Percentiles rank a stretch among this genome's conserved stretches.
Conservation (phyloP, 2,329 filamentous ascomycete genomes). For the Botrytis pseudocinerea region DNA sequence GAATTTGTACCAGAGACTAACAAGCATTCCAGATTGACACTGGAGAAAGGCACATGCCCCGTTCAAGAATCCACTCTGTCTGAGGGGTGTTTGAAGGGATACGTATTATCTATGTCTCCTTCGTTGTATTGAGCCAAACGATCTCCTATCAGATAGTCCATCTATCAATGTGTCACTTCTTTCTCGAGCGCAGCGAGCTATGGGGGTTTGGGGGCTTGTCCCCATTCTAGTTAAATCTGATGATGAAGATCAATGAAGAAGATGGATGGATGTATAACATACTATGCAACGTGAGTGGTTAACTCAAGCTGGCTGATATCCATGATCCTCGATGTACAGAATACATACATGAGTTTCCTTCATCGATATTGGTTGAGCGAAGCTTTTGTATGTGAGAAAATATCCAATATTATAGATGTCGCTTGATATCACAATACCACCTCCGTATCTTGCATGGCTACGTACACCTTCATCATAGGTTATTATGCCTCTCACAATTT, state of each 20-base stretch:
- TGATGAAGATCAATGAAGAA: not conserved
- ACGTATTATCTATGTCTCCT: not conserved
- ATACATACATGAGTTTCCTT: not conserved
- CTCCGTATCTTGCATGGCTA: conserved; percentile 3
- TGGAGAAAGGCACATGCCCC: not conserved
- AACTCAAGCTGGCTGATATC: not conserved
- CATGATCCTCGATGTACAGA: not conserved
- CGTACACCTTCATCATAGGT: conserved; percentile 6
- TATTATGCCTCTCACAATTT: not conserved
- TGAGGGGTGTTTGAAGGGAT: not conserved
- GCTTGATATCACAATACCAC: not conserved
- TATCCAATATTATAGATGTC: not conserved
- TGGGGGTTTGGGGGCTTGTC: not conserved
- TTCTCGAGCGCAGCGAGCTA: conserved; percentile 8
- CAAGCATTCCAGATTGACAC: not conserved
- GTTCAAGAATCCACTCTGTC: not conserved
- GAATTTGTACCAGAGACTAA: not conserved
- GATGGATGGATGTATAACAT: not conserved
- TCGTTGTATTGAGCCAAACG: not conserved
- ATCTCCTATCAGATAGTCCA: not conserved
- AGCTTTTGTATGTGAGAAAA: not conserved
- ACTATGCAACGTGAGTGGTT: not conserved
- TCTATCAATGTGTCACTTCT: not conserved
- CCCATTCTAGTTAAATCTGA: not conserved
- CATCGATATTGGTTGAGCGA: not conserved